A percentile compares a stretch with the other conserved stretches of the same genome.
These are phyloP conservation scores for Plasmodium berghei DNA, from an alignment of 169 alveolate genomes.

Conservation along the genomic window DNA sequence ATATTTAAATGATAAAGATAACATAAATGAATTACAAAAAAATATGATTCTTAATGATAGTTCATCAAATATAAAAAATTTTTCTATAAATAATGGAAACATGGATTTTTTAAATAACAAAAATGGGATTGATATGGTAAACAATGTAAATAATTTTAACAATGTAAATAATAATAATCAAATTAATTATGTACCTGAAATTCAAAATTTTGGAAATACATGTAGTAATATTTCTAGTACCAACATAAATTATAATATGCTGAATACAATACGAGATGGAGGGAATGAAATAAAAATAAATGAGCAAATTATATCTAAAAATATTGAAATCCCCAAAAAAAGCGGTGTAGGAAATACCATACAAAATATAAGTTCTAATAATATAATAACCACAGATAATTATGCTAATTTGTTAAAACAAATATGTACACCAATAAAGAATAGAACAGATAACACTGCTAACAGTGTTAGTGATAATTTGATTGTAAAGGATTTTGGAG, in stretches of 20 bases:
- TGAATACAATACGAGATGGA: not conserved
- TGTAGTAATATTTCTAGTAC: no score
- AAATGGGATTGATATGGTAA: not conserved
- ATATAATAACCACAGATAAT: constrained; percentile 43
- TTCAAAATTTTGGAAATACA: no score
- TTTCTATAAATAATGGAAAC: constrained; percentile 2
- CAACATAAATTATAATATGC: no score
- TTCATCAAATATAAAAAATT: not conserved
- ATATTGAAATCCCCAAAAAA: constrained; percentile 3
- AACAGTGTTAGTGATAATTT: not conserved
- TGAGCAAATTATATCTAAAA: not conserved
- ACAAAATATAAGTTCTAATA: not conserved
- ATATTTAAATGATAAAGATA: constrained; percentile 19
- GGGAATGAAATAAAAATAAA: not conserved
- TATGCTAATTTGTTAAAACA: constrained; percentile 62
- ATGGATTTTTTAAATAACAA: constrained; percentile 1
- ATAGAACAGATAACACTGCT: not conserved
- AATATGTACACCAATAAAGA: constrained; percentile 62
- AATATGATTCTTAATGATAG: constrained; percentile 1
- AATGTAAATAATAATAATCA: not conserved
- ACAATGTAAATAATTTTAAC: not conserved
- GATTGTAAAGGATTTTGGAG: constrained; percentile 4
- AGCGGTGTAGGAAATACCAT: not conserved
- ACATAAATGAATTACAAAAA: constrained; percentile 10
- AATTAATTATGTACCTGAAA: not conserved